phyloP scores from a whole-genome alignment of 129 eudicot species.

The Artemisia annua region DNA sequence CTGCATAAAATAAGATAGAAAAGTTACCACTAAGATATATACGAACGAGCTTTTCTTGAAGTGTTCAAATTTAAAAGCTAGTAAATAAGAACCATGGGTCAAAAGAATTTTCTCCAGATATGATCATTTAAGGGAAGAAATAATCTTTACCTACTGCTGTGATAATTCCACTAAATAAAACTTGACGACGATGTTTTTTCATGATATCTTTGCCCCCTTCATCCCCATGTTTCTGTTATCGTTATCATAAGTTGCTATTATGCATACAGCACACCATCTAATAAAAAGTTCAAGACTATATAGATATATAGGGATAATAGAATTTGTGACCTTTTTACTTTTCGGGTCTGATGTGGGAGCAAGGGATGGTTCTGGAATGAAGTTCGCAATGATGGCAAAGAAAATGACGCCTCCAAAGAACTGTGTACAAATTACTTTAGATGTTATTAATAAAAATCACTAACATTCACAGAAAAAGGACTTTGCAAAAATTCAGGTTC shows the following conservation, averaged over 20 bases:
- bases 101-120: neutral
- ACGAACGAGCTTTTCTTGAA: neutral
- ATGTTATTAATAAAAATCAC: too few species aligned
- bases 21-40: conserved; percentile 1
- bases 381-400: conserved; percentile 81
- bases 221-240: conserved; percentile 61
- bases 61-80: conserved; percentile 2
- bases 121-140: neutral
- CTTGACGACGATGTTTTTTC: conserved; percentile 99
- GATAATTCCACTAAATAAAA: conserved; percentile 88
- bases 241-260: conserved; percentile 19
- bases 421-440: conserved; percentile 28
- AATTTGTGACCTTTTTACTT: conserved; percentile 65
- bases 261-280: neutral
- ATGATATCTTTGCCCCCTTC: conserved; percentile 76
- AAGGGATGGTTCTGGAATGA: conserved; percentile 95
- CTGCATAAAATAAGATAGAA: conserved; percentile 39
- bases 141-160: conserved; percentile 81
- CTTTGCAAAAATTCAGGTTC: conserved; percentile 1
- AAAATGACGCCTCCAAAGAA: conserved; percentile 97
- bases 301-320: neutral
- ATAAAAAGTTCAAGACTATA: neutral
- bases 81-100: neutral
- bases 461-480: too few species aligned
- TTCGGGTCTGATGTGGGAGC: conserved; percentile 62